Evolutionary conservation across 1,139 yeast species (phyloP), one percentile per base, ranked within the genome.

Genomic region (Magnusiomyces starmeri): DNA sequence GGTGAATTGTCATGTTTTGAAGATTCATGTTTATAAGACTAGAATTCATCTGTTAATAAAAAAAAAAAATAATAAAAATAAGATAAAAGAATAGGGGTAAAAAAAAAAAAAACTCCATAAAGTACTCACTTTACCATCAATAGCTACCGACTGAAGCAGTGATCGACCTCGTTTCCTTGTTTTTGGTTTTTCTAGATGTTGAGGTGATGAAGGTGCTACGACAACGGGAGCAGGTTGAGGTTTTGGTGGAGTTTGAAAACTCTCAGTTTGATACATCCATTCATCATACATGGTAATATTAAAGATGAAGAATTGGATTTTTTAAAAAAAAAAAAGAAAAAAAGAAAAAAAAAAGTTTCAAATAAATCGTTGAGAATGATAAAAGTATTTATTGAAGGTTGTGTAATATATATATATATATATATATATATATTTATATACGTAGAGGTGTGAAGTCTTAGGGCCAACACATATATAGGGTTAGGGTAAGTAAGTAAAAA

Each of bases 251-350:
- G 54, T 34, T 46, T 51, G 35, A 50, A 56, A 51, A 51, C 54
- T 52, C 57, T 60, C 54, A 46, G 54, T 53, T 48, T 63, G 61
- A 48, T 63, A 64, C 44, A 67, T 66, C 68, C 68, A 65, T 44
- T 65, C 69, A 56, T 65, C 69, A 53, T 61, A 63, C 68, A 65
- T 64, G 12, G 37, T 32, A 14, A 32, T 7, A 32, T 14, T 32
- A 18, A n/a, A 14, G 37, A 32, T n/a, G n/a, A 10, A 32, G n/a
- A 18, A n/a, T 32, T 6, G 37, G n/a, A n/a, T n/a, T n/a, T n/a
- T n/a, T n/a, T n/a, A n/a, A n/a, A n/a, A n/a, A n/a, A n/a, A n/a
- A n/a, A n/a, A n/a, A n/a, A n/a, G n/a, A n/a, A n/a, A n/a, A n/a
- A n/a, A n/a, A n/a, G n/a, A n/a, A n/a, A n/a, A n/a, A n/a, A n/a